phyloP scores from a whole-genome alignment of 768 basidiomycete species.

The Termitomyces sp. region DNA sequence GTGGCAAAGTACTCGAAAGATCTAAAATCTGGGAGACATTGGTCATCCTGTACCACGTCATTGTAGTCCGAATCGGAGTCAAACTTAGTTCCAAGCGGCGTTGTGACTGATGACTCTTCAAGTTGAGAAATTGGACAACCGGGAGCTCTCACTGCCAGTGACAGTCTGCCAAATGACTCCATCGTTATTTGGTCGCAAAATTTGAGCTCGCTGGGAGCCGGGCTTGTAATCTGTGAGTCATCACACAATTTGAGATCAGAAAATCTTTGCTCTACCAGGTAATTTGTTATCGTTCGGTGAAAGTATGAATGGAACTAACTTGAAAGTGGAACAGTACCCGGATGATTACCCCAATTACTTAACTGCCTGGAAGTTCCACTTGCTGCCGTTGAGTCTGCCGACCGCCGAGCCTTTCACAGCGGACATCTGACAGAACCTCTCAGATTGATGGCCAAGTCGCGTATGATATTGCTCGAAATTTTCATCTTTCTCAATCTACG shows the following conservation, averaged over 20 bases:
- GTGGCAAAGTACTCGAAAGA: not conserved
- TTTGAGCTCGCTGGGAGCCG: not conserved
- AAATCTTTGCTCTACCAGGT: not conserved
- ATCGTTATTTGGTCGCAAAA: not conserved
- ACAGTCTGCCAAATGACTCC: not conserved
- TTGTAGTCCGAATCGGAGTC: not conserved
- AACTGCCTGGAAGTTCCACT: not conserved
- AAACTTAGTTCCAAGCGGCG: not conserved
- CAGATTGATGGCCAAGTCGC: not conserved
- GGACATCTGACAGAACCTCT: not conserved
- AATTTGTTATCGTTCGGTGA: not conserved
- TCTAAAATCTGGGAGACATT: not conserved
- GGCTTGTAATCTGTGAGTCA: not conserved
- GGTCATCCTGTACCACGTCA: not conserved
- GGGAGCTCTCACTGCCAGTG: not conserved
- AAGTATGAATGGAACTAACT: not conserved
- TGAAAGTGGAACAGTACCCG: not conserved
- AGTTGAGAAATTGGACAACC: not conserved
- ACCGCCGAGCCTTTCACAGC: not conserved
- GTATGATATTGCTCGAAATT: not conserved
- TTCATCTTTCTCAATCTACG: not conserved
- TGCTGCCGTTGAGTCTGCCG: not conserved
- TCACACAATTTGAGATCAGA: not conserved
- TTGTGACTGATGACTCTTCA: not conserved
- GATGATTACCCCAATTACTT: not conserved